Percentiles rank a stretch among this genome's conserved stretches.
Conservation (phyloP, 441 rosid genomes). For the Syzygium syzygioides region DNA sequence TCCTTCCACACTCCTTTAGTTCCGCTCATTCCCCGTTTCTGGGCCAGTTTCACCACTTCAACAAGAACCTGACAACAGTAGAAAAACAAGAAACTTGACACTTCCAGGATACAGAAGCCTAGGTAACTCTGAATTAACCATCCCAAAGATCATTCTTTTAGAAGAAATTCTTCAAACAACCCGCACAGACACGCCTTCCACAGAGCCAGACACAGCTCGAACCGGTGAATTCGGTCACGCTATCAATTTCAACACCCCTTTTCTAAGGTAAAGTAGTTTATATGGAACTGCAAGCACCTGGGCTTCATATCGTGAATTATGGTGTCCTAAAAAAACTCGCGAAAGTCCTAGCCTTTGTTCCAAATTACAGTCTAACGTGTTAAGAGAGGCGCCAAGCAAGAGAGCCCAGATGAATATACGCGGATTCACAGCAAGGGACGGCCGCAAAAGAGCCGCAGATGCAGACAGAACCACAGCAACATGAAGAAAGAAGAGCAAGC, state of each 20-base stretch:
- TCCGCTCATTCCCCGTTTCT: constrained; percentile 52
- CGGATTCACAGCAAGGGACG: background rate
- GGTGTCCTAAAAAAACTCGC: background rate
- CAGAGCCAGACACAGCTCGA: background rate
- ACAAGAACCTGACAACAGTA: constrained; percentile 47
- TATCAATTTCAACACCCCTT: background rate
- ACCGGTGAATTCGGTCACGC: background rate
- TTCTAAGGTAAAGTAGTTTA: background rate
- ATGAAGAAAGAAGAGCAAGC: background rate
- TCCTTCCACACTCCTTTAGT: constrained; percentile 72
- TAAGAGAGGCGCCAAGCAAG: background rate
- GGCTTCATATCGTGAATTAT: background rate
- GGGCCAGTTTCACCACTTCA: constrained; percentile 66
- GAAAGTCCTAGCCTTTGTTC: background rate
- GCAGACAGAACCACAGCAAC: background rate
- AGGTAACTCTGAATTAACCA: background rate
- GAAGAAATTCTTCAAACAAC: background rate
- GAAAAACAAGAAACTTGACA: background rate
- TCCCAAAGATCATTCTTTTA: background rate
- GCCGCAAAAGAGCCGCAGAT: background rate
- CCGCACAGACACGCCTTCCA: background rate
- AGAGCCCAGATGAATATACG: background rate
- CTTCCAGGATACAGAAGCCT: background rate
- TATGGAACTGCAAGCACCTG: background rate
- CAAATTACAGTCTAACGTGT: background rate